Percentiles rank a stretch among this genome's conserved stretches.
Evolutionary conservation across 768 basidiomycete genomes (phyloP).

Genomic region (Leccinum boreale): DNA sequence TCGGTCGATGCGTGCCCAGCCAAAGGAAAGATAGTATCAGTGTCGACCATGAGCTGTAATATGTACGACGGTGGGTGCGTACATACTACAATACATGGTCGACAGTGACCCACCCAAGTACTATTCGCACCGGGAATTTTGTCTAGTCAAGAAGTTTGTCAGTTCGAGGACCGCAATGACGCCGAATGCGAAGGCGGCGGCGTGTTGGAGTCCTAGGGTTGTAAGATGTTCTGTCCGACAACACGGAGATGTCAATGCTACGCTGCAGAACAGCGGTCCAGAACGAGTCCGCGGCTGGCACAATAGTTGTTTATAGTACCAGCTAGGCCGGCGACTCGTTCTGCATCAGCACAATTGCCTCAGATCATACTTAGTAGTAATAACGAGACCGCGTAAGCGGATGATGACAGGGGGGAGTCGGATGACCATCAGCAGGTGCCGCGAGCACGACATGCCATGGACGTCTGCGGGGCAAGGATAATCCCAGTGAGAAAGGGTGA

Average conservation of each 20-base stretch:
- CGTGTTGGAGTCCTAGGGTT: background rate
- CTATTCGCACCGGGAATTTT: too few relatives aligned
- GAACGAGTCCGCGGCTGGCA: conserved; percentile 10
- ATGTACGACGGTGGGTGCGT: too few relatives aligned
- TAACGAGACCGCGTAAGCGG: conserved; percentile 12
- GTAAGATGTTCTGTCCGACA: conserved; percentile 6
- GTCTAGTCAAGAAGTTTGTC: too few relatives aligned
- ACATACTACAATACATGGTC: too few relatives aligned
- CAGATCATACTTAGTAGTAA: background rate
- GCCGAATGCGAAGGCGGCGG: too few relatives aligned
- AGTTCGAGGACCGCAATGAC: too few relatives aligned
- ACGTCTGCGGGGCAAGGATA: conserved; percentile 3
- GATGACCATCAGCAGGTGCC: background rate
- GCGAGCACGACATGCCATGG: conserved; percentile 2
- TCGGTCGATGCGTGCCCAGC: background rate
- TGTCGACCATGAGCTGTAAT: too few relatives aligned
- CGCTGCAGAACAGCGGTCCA: conserved; percentile 13
- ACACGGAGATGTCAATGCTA: conserved; percentile 7
- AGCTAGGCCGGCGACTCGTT: too few relatives aligned
- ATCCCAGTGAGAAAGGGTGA: background rate
- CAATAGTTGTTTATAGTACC: background rate
- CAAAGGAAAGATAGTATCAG: background rate
- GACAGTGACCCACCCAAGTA: too few relatives aligned
- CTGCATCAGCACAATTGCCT: background rate
- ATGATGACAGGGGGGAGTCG: conserved; percentile 20